Conservation (phyloP, 257 asterid genomes). For the Lycium barbarum region DNA sequence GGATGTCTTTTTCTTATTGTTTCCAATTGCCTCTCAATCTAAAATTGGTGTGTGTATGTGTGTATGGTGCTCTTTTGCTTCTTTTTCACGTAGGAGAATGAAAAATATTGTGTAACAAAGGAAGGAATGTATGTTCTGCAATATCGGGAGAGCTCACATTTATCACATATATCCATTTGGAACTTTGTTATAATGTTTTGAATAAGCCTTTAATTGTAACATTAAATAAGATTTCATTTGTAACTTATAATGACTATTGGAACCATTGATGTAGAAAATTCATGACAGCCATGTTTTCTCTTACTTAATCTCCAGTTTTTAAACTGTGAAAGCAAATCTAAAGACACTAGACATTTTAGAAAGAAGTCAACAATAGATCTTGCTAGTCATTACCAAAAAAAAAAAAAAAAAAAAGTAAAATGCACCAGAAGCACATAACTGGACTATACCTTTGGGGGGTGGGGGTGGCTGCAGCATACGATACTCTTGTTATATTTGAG, state of each 20-base stretch:
- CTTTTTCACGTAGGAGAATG: neutral
- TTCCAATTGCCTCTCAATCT: conserved; percentile 8
- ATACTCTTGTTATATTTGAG: neutral
- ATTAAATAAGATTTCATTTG: neutral
- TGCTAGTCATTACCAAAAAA: neutral
- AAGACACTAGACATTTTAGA: neutral
- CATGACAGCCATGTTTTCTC: too few species aligned
- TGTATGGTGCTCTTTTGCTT: neutral
- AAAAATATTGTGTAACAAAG: neutral
- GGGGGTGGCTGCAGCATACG: too few species aligned
- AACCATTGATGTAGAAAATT: too few species aligned
- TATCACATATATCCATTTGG: conserved; percentile 12
- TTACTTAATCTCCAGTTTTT: too few species aligned
- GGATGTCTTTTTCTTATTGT: neutral
- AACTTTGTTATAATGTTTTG: neutral
- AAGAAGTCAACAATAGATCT: neutral
- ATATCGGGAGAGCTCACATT: neutral
- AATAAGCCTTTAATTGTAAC: neutral
- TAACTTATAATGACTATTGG: too few species aligned
- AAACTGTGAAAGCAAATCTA: too few species aligned
- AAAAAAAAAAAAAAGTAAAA: too few species aligned
- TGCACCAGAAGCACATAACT: neutral
- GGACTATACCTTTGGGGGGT: neutral
- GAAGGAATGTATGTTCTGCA: neutral
- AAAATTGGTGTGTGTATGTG: neutral